These are phyloP conservation scores for Tulasnella sp. DNA, from an alignment of 768 basidiomycete genomes.

Conservation along the genomic window DNA sequence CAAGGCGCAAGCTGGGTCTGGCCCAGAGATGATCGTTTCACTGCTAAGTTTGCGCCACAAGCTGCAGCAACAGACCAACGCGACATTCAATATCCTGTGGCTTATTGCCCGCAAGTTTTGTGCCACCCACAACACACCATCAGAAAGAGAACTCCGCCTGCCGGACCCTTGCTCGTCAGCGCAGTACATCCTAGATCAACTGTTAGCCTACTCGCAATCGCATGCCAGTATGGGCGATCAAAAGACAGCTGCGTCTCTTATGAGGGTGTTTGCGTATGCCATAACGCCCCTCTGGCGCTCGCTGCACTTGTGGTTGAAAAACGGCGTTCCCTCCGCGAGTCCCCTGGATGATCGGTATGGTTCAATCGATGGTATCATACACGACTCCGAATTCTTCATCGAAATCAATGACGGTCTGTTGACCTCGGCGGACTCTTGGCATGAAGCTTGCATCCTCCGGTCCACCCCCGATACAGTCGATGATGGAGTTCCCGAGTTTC, in stretches of 20 bases:
- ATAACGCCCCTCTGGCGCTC: slow-evolving; percentile 72
- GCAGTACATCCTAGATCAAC: slow-evolving; percentile 57
- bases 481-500: neutral
- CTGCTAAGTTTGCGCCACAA: slow-evolving; percentile 62
- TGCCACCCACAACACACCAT: slow-evolving; percentile 35
- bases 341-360: slow-evolving; percentile 37
- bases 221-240: slow-evolving; percentile 58
- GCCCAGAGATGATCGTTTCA: slow-evolving; percentile 54
- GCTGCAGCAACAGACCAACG: slow-evolving; percentile 54
- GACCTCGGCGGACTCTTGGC: slow-evolving; percentile 75
- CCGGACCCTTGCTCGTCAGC: slow-evolving; percentile 39
- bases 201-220: slow-evolving; percentile 56
- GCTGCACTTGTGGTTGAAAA: slow-evolving; percentile 65
- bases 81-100: slow-evolving; percentile 56
- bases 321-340: slow-evolving; percentile 58
- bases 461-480: slow-evolving; percentile 30
- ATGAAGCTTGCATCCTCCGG: slow-evolving; percentile 61
- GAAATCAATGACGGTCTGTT: slow-evolving; percentile 54
- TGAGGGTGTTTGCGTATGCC: slow-evolving; percentile 57
- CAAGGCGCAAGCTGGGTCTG: slow-evolving; percentile 51
- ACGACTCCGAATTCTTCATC: slow-evolving; percentile 76
- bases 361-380: slow-evolving; percentile 35
- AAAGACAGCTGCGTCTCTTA: slow-evolving; percentile 54
- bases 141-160: slow-evolving; percentile 29
- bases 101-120: slow-evolving; percentile 45